These are phyloP conservation scores for Leishmania arabica DNA, from an alignment of 208 protist species.

Conservation along the genomic window DNA sequence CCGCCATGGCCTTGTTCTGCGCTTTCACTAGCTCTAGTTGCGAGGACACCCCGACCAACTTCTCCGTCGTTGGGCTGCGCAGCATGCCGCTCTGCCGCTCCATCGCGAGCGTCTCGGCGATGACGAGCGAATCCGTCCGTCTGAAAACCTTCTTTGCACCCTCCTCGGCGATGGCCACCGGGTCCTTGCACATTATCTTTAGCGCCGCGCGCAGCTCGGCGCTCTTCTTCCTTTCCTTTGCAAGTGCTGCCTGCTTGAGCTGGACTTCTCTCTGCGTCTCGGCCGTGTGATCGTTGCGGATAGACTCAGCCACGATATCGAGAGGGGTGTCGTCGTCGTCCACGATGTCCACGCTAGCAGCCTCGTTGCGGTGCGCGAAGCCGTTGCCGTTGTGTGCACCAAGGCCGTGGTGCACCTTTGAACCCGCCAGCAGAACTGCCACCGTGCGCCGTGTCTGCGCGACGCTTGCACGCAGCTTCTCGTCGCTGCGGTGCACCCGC, in stretches of 20 bases:
- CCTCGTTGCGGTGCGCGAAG: background rate
- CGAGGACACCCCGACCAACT: constrained; percentile 5
- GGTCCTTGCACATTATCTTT: constrained; percentile 8
- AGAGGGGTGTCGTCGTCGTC: constrained; percentile 27
- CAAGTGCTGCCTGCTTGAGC: constrained; percentile 18
- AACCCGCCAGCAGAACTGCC: constrained; percentile 29
- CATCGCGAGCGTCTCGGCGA: background rate
- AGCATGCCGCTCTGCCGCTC: constrained; percentile 8
- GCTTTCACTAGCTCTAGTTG: constrained; percentile 10
- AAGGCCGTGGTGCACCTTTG: constrained; percentile 7
- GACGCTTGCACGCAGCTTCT: constrained; percentile 45
- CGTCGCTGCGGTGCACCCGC: constrained; percentile 1
- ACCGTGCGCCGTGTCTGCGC: constrained; percentile 40
- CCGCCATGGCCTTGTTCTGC: constrained; percentile 12
- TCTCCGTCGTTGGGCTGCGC: constrained; percentile 19
- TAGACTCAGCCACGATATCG: constrained; percentile 39
- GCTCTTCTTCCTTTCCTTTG: constrained; percentile 12
- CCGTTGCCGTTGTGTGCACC: background rate
- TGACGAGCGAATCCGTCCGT: background rate
- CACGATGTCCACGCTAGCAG: constrained; percentile 3
- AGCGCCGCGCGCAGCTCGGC: constrained; percentile 22
- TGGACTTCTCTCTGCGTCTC: constrained; percentile 10
- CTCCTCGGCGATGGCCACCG: constrained; percentile 13
- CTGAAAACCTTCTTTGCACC: background rate
- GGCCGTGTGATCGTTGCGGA: constrained; percentile 33